Base-by-base conservation (phyloP, 257 asterid species). In the Solanum okadae region DNA sequence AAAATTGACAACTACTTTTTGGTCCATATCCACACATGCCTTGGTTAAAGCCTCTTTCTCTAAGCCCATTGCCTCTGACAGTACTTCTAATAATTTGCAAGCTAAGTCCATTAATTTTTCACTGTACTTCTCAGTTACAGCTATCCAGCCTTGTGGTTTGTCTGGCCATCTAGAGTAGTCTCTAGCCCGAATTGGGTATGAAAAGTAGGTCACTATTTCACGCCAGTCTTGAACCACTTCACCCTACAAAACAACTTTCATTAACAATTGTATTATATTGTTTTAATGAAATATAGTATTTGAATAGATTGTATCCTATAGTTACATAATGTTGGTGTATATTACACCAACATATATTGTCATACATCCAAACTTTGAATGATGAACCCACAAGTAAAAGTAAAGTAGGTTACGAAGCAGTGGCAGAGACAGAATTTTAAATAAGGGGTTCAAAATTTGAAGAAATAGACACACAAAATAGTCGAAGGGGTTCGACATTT, bases 221-320 rank as follows among this genome's bases (percentile, higher is more conserved):
- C 99, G 95, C 99, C 99, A 97, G n/a, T 95, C 95, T 86, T 94
- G 93, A 37, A 95, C 98, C 0, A 67, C 93, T 89, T 96, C 99
- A 40, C 98, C 99, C 99, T 97, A 40, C 22, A 63, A 20, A 81
- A 68, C 12, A 42, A 42, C 46, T 42, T 3, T 42, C 46, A 3
- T 42, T 3, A 42, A 42, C 14, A 5, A 14, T 49, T 12, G 16
- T 44, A 44, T 13, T 12, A 1, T 4, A 44, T 12, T 1, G 18
- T 13, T 12, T 44, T 44, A 44, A 12, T 12, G 52, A 12, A 44
- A 13, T 49, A 49, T 2, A 49, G 3, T 49, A 49, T 15, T 15
- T 49, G 1, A 1, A 49, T 49, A 49, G 1, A 49, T 15, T 49
- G 1, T 14, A 1, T 12, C 5, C 1, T 44, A 46, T 46, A 1